phyloP scores from a whole-genome alignment of 2,329 filamentous ascomycete species.

The Dothistroma pini region DNA sequence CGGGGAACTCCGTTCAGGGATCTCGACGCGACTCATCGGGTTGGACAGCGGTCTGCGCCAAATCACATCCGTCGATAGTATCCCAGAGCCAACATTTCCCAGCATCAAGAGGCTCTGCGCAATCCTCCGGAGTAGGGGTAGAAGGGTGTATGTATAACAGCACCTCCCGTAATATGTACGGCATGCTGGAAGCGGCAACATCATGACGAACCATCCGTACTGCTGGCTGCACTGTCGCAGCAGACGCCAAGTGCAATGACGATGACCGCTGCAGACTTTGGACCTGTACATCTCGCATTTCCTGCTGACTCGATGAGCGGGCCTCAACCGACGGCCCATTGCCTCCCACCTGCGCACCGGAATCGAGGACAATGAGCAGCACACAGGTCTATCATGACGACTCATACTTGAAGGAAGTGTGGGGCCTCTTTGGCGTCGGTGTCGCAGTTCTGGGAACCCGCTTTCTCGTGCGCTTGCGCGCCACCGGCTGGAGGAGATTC shows the following conservation, averaged over 20 bases:
- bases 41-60: no score
- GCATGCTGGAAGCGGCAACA: no score
- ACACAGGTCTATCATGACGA: conserved; percentile 25
- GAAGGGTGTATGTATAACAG: background rate
- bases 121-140: no score
- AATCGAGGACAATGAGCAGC: conserved; percentile 16
- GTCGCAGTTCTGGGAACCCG: conserved; percentile 34
- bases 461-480: conserved; percentile 37
- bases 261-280: background rate
- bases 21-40: no score
- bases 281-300: background rate
- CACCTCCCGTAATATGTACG: no score
- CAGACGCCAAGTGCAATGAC: background rate
- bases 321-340: background rate
- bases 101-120: no score
- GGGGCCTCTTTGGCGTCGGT: conserved; percentile 33
- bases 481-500: conserved; percentile 38
- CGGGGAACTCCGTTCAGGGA: no score
- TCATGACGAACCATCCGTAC: background rate
- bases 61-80: no score
- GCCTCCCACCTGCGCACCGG: background rate
- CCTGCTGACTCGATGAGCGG: background rate
- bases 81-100: no score
- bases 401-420: conserved; percentile 22
- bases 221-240: background rate